These are phyloP conservation scores for Pilaira anomala DNA, from an alignment of 192 early-diverging fungal species.

Conservation along the genomic window DNA sequence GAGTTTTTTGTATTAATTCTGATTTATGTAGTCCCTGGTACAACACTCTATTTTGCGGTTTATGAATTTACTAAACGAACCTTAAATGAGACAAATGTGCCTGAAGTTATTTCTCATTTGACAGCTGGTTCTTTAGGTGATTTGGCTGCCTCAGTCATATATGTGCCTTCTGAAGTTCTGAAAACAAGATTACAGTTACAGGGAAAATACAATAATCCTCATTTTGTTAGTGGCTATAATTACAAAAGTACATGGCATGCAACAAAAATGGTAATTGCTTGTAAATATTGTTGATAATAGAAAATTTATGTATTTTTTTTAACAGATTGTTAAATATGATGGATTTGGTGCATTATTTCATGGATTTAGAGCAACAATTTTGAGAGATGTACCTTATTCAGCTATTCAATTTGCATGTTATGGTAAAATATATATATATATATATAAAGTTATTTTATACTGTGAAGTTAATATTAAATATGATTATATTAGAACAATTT, in stretches of 20 bases:
- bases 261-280: constrained; percentile 43
- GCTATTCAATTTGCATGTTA: constrained; percentile 61
- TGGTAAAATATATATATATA: constrained; percentile 41
- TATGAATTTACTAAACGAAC: constrained; percentile 57
- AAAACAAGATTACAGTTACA: constrained; percentile 82
- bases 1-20: not conserved
- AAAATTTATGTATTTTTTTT: not conserved
- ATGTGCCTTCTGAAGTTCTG: constrained; percentile 60
- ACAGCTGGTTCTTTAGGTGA: constrained; percentile 55
- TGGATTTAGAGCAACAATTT: constrained; percentile 52
- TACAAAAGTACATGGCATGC: constrained; percentile 67
- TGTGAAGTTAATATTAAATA: no score
- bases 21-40: constrained; percentile 46
- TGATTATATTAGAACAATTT: constrained; percentile 44
- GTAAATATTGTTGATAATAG: no score
- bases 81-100: constrained; percentile 41
- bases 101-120: constrained; percentile 52
- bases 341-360: constrained; percentile 58
- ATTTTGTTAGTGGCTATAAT: constrained; percentile 64
- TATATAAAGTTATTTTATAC: no score
- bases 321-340: constrained; percentile 56
- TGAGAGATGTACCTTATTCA: constrained; percentile 59
- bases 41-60: constrained; percentile 54
- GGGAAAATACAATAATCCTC: constrained; percentile 68
- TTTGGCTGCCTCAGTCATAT: constrained; percentile 51